Evolutionary conservation across 2,329 filamentous ascomycete species (phyloP).

Genomic region (Myotisia sp.): DNA sequence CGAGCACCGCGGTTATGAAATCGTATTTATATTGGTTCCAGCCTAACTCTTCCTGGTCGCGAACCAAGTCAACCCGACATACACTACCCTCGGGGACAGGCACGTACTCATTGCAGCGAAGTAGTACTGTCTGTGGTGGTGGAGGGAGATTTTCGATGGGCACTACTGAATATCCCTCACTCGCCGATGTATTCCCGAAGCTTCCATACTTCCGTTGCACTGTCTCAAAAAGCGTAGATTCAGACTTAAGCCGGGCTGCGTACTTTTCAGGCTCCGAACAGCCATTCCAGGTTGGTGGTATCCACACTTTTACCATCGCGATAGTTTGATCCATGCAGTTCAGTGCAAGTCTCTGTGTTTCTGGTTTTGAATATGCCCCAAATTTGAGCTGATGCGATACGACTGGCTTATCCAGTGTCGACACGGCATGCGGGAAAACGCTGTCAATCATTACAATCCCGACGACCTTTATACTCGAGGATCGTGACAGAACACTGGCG

Average conservation of each 20-base stretch:
- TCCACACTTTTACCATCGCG: constrained; percentile 10
- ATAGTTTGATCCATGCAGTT: constrained; percentile 10
- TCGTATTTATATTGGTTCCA: constrained; percentile 13
- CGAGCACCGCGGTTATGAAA: constrained; percentile 10
- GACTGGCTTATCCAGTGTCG: background rate
- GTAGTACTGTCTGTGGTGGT: constrained; percentile 9
- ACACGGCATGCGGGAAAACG: constrained; percentile 8
- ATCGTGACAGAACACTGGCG: constrained; percentile 11
- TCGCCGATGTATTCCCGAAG: background rate
- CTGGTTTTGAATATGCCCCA: constrained; percentile 5
- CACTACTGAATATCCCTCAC: constrained; percentile 2
- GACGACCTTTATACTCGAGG: constrained; percentile 8
- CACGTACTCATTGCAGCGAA: constrained; percentile 12
- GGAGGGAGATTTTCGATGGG: constrained; percentile 1
- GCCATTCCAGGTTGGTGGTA: constrained; percentile 10
- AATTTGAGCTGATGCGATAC: constrained; percentile 8
- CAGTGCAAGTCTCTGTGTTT: constrained; percentile 9
- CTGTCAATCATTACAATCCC: constrained; percentile 15
- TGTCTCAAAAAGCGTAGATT: constrained; percentile 6
- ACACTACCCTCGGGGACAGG: constrained; percentile 9
- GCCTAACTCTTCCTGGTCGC: constrained; percentile 10
- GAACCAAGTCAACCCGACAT: constrained; percentile 11
- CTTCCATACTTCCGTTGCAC: too few species aligned
- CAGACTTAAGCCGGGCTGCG: constrained; percentile 5
- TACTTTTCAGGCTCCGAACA: constrained; percentile 6